A percentile compares a stretch with the other conserved stretches of the same genome.
phyloP scores from a whole-genome alignment of 2,329 filamentous ascomycete species.

The Colletotrichum lupini region DNA sequence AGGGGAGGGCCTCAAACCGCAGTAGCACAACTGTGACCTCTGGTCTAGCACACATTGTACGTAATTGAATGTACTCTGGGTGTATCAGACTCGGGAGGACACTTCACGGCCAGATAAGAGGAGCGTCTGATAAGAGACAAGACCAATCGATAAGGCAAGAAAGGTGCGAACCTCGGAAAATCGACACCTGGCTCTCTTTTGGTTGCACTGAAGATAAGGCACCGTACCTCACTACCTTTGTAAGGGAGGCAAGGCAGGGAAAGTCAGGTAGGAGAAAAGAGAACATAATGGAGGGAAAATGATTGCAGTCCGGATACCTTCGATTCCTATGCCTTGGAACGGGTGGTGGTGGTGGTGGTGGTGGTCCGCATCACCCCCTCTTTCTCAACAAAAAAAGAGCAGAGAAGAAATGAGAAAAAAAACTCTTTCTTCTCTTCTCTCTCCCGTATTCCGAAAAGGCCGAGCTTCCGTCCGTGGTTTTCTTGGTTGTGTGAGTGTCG shows the following conservation, averaged over 20 bases:
- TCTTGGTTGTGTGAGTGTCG: neutral
- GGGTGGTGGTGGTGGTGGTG: neutral
- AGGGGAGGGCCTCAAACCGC: slow-evolving; percentile 29
- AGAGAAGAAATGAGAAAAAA: neutral
- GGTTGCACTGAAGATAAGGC: too few relatives aligned
- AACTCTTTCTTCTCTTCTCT: neutral
- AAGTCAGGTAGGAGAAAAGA: neutral
- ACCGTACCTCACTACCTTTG: too few relatives aligned
- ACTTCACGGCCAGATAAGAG: too few relatives aligned
- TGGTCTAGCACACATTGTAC: too few relatives aligned
- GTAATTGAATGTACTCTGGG: too few relatives aligned
- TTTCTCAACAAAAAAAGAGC: neutral
- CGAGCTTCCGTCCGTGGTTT: neutral
- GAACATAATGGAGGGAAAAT: neutral
- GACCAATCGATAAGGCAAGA: neutral
- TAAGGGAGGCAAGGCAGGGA: too few relatives aligned
- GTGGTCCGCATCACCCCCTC: neutral
- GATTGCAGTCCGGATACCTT: neutral
- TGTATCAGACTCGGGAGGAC: too few relatives aligned
- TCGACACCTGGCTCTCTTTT: neutral
- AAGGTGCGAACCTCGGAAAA: slow-evolving; percentile 17
- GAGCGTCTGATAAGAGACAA: neutral
- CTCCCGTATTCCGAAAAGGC: neutral
- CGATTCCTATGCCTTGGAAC: too few relatives aligned
- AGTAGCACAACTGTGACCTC: too few relatives aligned